Base-by-base conservation (phyloP, 2,329 filamentous ascomycete genomes). In the Ascosphaera pollenicola region DNA sequence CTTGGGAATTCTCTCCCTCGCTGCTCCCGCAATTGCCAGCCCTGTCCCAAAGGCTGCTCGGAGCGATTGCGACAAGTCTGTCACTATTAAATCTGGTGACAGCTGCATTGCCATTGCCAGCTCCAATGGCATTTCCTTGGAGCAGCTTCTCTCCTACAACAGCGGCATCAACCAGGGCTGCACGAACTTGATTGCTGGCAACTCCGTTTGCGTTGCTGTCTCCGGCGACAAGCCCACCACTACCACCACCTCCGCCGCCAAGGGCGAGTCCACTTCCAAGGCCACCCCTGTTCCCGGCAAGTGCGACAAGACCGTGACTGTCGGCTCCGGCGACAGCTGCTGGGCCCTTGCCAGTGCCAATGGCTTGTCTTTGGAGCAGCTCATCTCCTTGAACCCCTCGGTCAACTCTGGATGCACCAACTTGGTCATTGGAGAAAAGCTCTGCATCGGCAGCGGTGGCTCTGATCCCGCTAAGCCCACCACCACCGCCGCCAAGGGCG, bases 331-430 rank as follows among this genome's bases (percentile, higher is more conserved):
- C 28, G 45, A 47, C 38, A 42, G 42, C 11, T 41, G 45, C 43
- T 44, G 43, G 43, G 58, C 56, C 2, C 57, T 62, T 13, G 46
- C 49, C 3, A 51, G 57, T 17, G 47, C 47, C 0, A 47, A 52
- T 15, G 55, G 57, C 39, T 19, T 47, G 31, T 36, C 45, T 3
- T 42, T 47, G 13, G 41, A 43, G 30, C 44, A 42, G 4, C 42
- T 47, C 19, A 43, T 45, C 32, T 40, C 44, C 18, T 39, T 39
- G 26, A 47, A 47, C 35, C 42, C 45, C 7, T 6, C 32, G 28
- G 34, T 46, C 28, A 40, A 46, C 11, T 24, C 39, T 3, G 17
- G 11, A 15, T 47, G 44, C 42, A 35, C 24, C 13, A 42, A 43
- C 18, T 28, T 45, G 30, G 39, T 41, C 39, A 39, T 40, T 8